These are phyloP conservation scores for Lichtheimia ramosa DNA, from an alignment of 371 early-diverging fungal genomes.

Conservation along the genomic window DNA sequence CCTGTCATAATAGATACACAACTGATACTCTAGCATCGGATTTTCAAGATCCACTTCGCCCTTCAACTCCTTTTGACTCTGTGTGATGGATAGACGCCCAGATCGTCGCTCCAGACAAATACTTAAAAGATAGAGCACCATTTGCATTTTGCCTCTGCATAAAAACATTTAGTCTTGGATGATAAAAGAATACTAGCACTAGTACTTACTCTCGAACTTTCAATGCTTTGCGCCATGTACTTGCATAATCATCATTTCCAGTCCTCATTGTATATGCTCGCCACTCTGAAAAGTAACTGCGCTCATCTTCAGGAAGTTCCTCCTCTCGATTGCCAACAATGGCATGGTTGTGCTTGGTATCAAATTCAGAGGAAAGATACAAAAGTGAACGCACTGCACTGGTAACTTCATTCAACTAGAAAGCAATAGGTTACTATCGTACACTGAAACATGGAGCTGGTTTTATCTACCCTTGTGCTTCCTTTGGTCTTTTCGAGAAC, in stretches of 20 bases:
- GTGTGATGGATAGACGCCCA: not conserved
- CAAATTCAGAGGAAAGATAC: constrained; percentile 5
- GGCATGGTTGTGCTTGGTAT: not conserved
- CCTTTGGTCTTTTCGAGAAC: not conserved
- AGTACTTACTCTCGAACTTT: constrained; percentile 6
- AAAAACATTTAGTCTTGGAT: too few species aligned
- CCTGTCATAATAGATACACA: constrained; percentile 1
- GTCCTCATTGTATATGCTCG: not conserved
- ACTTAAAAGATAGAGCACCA: not conserved
- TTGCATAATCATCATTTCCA: not conserved
- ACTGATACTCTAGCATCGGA: constrained; percentile 3
- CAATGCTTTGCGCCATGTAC: constrained; percentile 4
- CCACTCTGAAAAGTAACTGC: not conserved
- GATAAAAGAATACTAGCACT: not conserved
- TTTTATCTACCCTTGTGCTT: not conserved
- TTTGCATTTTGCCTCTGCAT: constrained; percentile 4
- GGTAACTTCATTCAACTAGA: not conserved
- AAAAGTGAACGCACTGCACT: not conserved
- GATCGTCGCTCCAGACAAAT: constrained; percentile 7
- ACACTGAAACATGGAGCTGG: too few species aligned
- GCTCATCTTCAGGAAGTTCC: not conserved
- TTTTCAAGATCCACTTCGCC: constrained; percentile 4
- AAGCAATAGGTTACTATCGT: too few species aligned
- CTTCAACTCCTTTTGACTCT: not conserved
- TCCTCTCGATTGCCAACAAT: not conserved